Evolutionary conservation across 306 rosid species (phyloP).

Genomic region (Carpinus viminea): DNA sequence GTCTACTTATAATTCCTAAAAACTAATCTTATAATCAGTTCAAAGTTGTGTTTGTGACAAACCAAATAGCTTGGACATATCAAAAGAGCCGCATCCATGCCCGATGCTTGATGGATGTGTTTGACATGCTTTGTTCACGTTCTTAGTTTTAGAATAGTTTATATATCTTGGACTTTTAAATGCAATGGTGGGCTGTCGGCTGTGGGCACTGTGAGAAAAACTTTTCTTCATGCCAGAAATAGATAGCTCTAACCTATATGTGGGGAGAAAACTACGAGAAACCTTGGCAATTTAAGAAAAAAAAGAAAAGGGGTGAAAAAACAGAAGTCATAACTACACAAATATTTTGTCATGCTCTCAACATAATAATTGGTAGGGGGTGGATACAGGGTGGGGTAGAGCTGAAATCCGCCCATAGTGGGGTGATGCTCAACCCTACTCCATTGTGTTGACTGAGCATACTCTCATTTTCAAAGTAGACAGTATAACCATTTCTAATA

Average conservation of each 20-base stretch:
- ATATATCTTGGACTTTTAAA: neutral
- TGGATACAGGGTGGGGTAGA: too few species aligned
- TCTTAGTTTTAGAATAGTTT: neutral
- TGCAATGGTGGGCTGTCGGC: neutral
- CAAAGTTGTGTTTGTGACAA: neutral
- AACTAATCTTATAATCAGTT: neutral
- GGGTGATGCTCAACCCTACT: neutral
- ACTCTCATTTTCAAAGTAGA: neutral
- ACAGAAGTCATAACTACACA: neutral
- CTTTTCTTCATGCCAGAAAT: neutral
- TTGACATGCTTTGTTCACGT: neutral
- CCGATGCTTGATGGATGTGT: neutral
- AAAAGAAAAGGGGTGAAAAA: too few species aligned
- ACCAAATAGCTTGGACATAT: neutral
- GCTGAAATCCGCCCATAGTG: too few species aligned
- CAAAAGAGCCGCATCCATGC: neutral
- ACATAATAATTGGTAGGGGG: neutral
- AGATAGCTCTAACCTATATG: neutral
- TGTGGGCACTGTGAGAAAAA: neutral
- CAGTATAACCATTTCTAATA: neutral
- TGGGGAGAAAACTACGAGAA: neutral
- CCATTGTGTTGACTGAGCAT: slow-evolving; percentile 1
- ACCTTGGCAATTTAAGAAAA: neutral
- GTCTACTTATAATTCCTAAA: neutral
- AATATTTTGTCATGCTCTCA: neutral